phyloP scores from a whole-genome alignment of 441 rosid genomes.

The Kokia cookei region DNA sequence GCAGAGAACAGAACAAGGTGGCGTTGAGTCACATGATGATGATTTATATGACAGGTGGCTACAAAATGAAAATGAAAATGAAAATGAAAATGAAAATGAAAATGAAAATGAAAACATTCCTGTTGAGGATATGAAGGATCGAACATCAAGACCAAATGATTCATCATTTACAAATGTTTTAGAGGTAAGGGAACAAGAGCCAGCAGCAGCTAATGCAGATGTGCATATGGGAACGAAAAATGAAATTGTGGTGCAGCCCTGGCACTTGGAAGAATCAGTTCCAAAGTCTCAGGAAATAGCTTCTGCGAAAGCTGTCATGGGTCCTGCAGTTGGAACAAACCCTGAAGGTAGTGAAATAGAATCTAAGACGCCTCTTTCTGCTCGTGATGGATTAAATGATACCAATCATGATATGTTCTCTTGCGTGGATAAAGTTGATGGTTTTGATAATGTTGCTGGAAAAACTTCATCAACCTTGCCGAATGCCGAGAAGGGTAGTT shows the following conservation, averaged over 20 bases:
- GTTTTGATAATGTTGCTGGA: background rate
- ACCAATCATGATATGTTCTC: slow-evolving; percentile 3
- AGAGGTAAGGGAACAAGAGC: slow-evolving; percentile 8
- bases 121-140: slow-evolving; percentile 11
- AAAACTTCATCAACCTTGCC: background rate
- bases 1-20: slow-evolving; percentile 10
- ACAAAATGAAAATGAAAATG: slow-evolving; percentile 14
- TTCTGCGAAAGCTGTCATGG: slow-evolving; percentile 15
- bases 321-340: slow-evolving; percentile 5
- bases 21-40: slow-evolving; percentile 33
- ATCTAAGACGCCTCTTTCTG: background rate
- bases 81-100: background rate
- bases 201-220: slow-evolving; percentile 4
- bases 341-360: background rate
- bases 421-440: slow-evolving; percentile 9
- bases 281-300: slow-evolving; percentile 21
- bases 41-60: slow-evolving; percentile 37
- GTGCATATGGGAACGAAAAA: slow-evolving; percentile 15
- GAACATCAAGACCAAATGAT: background rate
- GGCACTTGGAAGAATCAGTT: slow-evolving; percentile 19
- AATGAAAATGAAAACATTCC: slow-evolving; percentile 16
- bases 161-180: slow-evolving; percentile 12
- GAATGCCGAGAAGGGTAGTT: slow-evolving; percentile 11
- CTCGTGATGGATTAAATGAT: background rate
- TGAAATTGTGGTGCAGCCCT: slow-evolving; percentile 21